A percentile compares a stretch with the other conserved stretches of the same genome.
Conservation (phyloP, 306 rosid species). For the Oxytropis ochrocephala region DNA sequence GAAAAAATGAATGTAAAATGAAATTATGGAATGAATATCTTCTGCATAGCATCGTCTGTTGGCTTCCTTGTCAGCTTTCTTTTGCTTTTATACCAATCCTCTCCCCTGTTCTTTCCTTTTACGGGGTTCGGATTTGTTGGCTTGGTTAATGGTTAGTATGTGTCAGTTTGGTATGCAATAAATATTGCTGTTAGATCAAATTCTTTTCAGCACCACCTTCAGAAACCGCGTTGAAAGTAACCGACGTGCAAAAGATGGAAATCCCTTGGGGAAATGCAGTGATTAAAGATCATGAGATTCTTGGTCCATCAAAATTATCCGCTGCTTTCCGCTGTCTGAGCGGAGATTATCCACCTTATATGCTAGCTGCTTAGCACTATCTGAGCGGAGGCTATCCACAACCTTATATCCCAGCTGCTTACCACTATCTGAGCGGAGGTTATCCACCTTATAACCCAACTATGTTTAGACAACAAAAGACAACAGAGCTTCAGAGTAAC, state of each 20-base stretch:
- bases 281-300: conserved; percentile 43
- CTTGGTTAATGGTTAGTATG: conserved; percentile 31
- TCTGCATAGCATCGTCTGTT: conserved; percentile 25
- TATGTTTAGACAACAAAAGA: conserved; percentile 26
- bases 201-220: conserved; percentile 20
- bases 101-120: conserved; percentile 39
- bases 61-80: conserved; percentile 28
- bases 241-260: conserved; percentile 19
- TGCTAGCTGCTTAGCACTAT: conserved; percentile 59
- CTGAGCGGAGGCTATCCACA: conserved; percentile 67
- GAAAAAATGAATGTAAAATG: conserved; percentile 11
- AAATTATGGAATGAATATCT: conserved; percentile 24
- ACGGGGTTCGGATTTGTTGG: conserved; percentile 32
- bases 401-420: conserved; percentile 73
- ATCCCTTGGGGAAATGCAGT: conserved; percentile 3
- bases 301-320: conserved; percentile 74
- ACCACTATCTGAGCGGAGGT: conserved; percentile 75
- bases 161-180: conserved; percentile 37
- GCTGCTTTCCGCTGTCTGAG: conserved; percentile 79
- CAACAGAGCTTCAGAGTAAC: conserved; percentile 10
- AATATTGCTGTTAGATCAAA: conserved; percentile 27
- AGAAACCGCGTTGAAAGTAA: conserved; percentile 18
- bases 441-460: conserved; percentile 78
- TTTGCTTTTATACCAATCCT: conserved; percentile 19
- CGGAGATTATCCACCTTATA: conserved; percentile 51